Evolutionary conservation across 2,329 filamentous ascomycete genomes (phyloP), one percentile per base, ranked within the genome.

Genomic region (Xylaria sp.): DNA sequence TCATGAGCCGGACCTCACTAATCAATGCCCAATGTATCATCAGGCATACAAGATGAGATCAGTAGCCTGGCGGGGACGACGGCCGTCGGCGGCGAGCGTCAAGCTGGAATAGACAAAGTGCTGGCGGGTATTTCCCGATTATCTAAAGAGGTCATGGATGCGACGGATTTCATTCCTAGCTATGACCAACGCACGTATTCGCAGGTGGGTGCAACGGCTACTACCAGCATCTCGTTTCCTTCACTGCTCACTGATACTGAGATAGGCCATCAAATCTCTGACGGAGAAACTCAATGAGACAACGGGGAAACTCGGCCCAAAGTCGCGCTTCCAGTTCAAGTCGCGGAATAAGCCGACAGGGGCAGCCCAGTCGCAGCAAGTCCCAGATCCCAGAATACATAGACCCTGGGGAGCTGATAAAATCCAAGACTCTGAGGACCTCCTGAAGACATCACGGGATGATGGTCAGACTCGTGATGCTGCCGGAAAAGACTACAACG

Each of bases 141-240:
- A 13, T 92, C 91, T 1, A 89, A 88, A 64, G 88, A 94, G 68
- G 90, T 97, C 46, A 88, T 90, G 66, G 92, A 97, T 75, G 89
- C 90, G 0, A 85, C 89, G 1, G 86, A 87, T 58, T 91, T 88
- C 66, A 84, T 96, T 13, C 92, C 94, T 2, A 86, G 91, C 6
- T 95, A 97, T 71, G 94, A 97, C 69, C 91, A 94, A 73, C 85
- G 90, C 67, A 88, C 89, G 23, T 97, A 96, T 71, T 84, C 87
- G 49, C 86, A 92, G 76, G 90, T 92, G 75, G 57, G 59, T 60
- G 34, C 6, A 47, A 4, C 48, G 47, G 18, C 11, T 4, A 39
- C 4, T 52, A 3, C 37, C 4, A 30, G 16, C 8, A 5, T 23
- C 34, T 11, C 39, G 13, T 8, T 34, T 46, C 7, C 16, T 18